Evolutionary conservation across 1,284 basidiomycete species (phyloP).

Genomic region (Mycosarcoma mackinlayi): DNA sequence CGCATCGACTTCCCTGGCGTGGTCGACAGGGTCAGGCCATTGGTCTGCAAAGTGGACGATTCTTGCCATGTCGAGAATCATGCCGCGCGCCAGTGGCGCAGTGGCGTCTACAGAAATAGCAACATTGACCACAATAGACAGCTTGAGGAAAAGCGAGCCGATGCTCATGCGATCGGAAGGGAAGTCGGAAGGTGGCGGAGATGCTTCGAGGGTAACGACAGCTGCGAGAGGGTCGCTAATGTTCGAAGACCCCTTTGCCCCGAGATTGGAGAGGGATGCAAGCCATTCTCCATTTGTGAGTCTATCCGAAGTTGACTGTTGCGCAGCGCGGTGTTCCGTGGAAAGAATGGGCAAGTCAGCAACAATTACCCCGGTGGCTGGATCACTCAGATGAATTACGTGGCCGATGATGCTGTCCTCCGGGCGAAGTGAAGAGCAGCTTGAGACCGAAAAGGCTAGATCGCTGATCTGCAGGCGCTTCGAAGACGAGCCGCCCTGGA

Average conservation of each 20-base stretch:
- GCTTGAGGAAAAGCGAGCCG: constrained; percentile 36
- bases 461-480: not conserved
- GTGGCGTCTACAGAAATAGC: constrained; percentile 1
- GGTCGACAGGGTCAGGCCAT: constrained; percentile 1
- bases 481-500: not conserved
- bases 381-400: constrained; percentile 6
- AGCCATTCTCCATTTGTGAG: constrained; percentile 46
- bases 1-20: constrained; percentile 19
- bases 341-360: constrained; percentile 25
- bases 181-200: constrained; percentile 11
- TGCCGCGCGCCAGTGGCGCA: constrained; percentile 3
- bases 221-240: not conserved
- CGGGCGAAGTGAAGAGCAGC: not conserved
- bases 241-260: not conserved
- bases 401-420: constrained; percentile 21
- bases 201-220: constrained; percentile 3
- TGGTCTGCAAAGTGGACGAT: constrained; percentile 39
- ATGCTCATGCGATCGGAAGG: constrained; percentile 16
- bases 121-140: constrained; percentile 14
- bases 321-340: not conserved
- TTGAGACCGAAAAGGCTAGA: constrained; percentile 8
- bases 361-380: not conserved
- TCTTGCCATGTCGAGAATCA: constrained; percentile 36
- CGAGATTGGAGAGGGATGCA: constrained; percentile 3
- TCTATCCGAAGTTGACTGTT: not conserved